These are phyloP conservation scores for Hyphopichia wangnamkhiaoensis DNA, from an alignment of 1,139 yeast genomes.

Conservation along the genomic window DNA sequence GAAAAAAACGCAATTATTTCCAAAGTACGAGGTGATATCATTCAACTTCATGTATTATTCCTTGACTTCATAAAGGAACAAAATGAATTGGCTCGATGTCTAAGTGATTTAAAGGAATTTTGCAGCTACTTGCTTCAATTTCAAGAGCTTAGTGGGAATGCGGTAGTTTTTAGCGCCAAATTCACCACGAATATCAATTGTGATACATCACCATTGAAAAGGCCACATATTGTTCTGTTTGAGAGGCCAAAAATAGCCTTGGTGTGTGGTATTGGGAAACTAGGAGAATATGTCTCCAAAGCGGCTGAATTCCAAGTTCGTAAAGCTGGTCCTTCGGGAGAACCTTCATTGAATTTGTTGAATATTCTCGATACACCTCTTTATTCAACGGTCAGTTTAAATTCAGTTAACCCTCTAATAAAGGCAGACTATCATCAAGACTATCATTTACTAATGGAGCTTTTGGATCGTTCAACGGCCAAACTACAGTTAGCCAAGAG, in stretches of 20 bases:
- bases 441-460: constrained; percentile 11
- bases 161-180: constrained; percentile 15
- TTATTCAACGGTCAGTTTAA: not conserved
- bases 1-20: too few relatives aligned
- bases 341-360: not conserved
- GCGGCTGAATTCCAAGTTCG: too few relatives aligned
- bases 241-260: not conserved
- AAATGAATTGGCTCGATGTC: too few relatives aligned
- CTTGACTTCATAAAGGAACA: too few relatives aligned
- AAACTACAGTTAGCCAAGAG: constrained; percentile 40
- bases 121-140: constrained; percentile 14
- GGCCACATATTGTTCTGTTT: not conserved
- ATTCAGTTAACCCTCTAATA: not conserved
- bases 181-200: not conserved
- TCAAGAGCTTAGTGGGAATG: constrained; percentile 24
- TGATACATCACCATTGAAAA: not conserved
- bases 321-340: too few relatives aligned
- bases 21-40: not conserved
- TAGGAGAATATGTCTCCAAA: too few relatives aligned
- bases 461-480: constrained; percentile 29
- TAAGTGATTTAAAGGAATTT: too few relatives aligned
- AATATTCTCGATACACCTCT: not conserved
- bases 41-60: too few relatives aligned
- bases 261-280: too few relatives aligned
- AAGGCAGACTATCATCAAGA: constrained; percentile 3